A percentile compares a stretch with the other conserved stretches of the same genome.
These are phyloP conservation scores for Acanthamoeba royreba DNA, from an alignment of 208 protist species.

Conservation along the genomic window DNA sequence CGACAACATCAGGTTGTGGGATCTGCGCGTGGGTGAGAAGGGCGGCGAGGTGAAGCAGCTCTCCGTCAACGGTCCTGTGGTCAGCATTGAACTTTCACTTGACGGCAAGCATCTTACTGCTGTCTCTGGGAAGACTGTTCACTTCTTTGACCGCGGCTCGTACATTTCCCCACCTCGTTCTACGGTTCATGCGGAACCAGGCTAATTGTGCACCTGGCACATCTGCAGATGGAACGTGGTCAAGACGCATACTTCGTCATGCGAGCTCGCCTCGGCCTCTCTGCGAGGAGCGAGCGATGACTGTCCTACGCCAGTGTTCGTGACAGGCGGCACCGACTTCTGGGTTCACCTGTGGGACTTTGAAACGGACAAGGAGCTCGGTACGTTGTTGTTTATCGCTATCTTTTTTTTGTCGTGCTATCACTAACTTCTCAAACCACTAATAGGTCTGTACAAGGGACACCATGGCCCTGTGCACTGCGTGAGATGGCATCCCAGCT, in stretches of 20 bases:
- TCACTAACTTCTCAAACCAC: no score
- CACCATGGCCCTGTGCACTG: slow-evolving; percentile 66
- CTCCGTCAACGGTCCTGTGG: background rate
- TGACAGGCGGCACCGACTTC: background rate
- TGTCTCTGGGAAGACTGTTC: background rate
- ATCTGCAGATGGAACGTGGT: background rate
- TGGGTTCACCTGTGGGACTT: slow-evolving; percentile 19
- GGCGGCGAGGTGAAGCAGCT: background rate
- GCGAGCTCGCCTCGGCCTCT: background rate
- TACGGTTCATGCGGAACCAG: no score
- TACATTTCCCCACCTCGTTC: background rate
- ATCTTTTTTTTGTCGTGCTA: background rate
- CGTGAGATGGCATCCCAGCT: slow-evolving; percentile 40
- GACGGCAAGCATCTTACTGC: background rate
- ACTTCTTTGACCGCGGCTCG: background rate
- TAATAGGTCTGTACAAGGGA: slow-evolving; percentile 47
- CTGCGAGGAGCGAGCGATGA: background rate
- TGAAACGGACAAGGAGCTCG: background rate
- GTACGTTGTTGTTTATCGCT: background rate
- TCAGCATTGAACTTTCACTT: background rate
- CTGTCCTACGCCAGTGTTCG: background rate
- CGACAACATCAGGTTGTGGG: slow-evolving; percentile 88
- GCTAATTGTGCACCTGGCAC: background rate
- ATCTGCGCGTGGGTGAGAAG: slow-evolving; percentile 73
- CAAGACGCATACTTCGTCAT: background rate